Conservation (phyloP, 2,329 filamentous ascomycete genomes). For the Apiospora sp. region DNA sequence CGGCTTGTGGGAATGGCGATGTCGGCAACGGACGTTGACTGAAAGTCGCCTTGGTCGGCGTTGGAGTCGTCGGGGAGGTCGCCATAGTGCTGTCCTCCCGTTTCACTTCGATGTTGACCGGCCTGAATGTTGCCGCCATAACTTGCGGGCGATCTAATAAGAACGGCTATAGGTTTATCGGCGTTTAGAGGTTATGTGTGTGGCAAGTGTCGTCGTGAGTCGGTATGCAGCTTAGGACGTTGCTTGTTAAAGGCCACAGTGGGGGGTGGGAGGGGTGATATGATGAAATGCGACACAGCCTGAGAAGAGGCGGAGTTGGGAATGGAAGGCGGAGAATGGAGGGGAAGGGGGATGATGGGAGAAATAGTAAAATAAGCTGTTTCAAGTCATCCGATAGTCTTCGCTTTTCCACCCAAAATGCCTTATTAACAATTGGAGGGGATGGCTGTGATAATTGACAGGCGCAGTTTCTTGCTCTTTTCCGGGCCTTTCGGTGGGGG, state of each 20-base stretch:
- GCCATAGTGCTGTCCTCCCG: slow-evolving; percentile 37
- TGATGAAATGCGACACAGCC: slow-evolving; percentile 32
- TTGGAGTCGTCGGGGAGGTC: slow-evolving; percentile 51
- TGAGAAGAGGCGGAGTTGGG: slow-evolving; percentile 24
- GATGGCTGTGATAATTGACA: slow-evolving; percentile 19
- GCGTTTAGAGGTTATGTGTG: neutral
- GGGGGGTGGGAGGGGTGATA: slow-evolving; percentile 27
- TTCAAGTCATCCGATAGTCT: slow-evolving; percentile 22
- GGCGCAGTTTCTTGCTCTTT: slow-evolving; percentile 1
- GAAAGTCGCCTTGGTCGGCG: slow-evolving; percentile 70
- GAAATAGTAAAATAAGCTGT: slow-evolving; percentile 12
- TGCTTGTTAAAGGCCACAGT: slow-evolving; percentile 29
- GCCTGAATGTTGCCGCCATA: slow-evolving; percentile 59
- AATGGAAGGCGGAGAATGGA: slow-evolving; percentile 7
- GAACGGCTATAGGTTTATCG: neutral
- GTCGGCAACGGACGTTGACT: slow-evolving; percentile 62
- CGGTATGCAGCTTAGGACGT: slow-evolving; percentile 28
- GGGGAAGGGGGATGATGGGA: slow-evolving; percentile 10
- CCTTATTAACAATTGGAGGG: slow-evolving; percentile 10
- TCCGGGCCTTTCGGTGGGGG: slow-evolving; percentile 21
- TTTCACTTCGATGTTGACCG: slow-evolving; percentile 51
- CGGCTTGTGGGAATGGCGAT: slow-evolving; percentile 59
- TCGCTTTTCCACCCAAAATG: neutral
- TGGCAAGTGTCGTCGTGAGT: slow-evolving; percentile 30
- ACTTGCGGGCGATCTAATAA: slow-evolving; percentile 7